Conservation (phyloP, 1,139 yeast species). For the Scheffersomyces cryptocercus region DNA sequence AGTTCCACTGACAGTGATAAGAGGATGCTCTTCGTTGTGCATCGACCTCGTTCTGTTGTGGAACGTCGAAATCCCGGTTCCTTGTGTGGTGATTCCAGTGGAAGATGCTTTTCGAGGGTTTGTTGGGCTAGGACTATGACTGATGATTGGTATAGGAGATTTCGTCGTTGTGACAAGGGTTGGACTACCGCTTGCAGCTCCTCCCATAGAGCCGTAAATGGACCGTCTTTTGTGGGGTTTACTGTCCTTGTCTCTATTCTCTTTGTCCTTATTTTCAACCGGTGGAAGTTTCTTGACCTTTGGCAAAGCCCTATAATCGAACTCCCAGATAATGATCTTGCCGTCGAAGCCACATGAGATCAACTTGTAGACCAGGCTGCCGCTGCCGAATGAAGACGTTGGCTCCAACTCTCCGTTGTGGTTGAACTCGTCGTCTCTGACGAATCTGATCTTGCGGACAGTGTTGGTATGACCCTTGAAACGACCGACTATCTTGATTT, state of each 20-base stretch:
- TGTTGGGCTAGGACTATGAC: slow-evolving; percentile 8
- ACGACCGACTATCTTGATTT: slow-evolving; percentile 45
- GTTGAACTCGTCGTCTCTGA: slow-evolving; percentile 17
- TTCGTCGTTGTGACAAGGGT: neutral
- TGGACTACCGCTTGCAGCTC: neutral
- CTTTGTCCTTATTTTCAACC: slow-evolving; percentile 5
- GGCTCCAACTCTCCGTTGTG: slow-evolving; percentile 15
- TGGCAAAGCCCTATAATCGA: slow-evolving; percentile 62
- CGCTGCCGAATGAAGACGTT: slow-evolving; percentile 18
- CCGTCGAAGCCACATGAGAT: slow-evolving; percentile 77
- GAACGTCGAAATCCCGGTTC: slow-evolving; percentile 3
- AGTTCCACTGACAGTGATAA: slow-evolving; percentile 1
- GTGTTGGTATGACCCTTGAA: slow-evolving; percentile 72
- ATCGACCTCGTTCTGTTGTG: slow-evolving; percentile 14
- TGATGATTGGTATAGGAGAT: slow-evolving; percentile 5
- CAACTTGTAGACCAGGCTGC: slow-evolving; percentile 48
- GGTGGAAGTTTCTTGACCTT: slow-evolving; percentile 33
- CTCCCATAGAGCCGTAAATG: slow-evolving; percentile 3
- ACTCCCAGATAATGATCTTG: slow-evolving; percentile 68
- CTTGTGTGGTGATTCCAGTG: slow-evolving; percentile 5
- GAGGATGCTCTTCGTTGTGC: slow-evolving; percentile 9
- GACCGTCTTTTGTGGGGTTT: slow-evolving; percentile 3
- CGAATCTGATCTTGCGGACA: slow-evolving; percentile 48
- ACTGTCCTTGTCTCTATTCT: neutral
- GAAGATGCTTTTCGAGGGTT: neutral